Conservation (phyloP, 805 yeast species). For the Ogataea nakhonphanomensis region DNA sequence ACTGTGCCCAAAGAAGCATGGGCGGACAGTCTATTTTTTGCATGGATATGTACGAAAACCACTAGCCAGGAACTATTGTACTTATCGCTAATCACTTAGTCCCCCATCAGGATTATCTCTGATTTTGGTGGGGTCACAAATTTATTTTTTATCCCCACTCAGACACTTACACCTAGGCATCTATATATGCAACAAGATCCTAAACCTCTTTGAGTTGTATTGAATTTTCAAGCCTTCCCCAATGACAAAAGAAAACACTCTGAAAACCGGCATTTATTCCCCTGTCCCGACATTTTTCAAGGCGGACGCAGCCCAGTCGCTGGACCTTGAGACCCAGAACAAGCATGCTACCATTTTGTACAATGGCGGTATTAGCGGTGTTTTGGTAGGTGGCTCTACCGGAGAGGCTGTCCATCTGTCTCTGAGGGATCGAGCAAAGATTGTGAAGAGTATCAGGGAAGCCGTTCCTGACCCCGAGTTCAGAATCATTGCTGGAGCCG, state of each 20-base stretch:
- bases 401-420: constrained; percentile 52
- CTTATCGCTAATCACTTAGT: too few species aligned
- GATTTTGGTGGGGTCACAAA: neutral
- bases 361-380: constrained; percentile 44
- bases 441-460: constrained; percentile 33
- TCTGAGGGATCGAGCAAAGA: constrained; percentile 38
- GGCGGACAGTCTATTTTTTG: constrained; percentile 48
- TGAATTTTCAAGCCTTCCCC: neutral
- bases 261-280: constrained; percentile 47
- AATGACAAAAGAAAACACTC: constrained; percentile 42
- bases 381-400: constrained; percentile 51
- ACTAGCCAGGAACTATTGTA: neutral
- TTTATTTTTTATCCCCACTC: neutral
- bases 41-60: constrained; percentile 42
- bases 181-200: neutral
- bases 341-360: constrained; percentile 43
- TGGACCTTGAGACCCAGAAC: constrained; percentile 44
- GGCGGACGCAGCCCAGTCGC: constrained; percentile 24
- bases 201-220: neutral
- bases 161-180: too few species aligned
- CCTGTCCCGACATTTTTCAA: constrained; percentile 56
- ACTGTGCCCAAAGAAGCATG: constrained; percentile 50
- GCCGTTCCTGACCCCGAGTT: constrained; percentile 36
- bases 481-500: constrained; percentile 47
- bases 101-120: too few species aligned